Evolutionary conservation across 306 rosid genomes (phyloP).

Genomic region (Corylus heterophylla): DNA sequence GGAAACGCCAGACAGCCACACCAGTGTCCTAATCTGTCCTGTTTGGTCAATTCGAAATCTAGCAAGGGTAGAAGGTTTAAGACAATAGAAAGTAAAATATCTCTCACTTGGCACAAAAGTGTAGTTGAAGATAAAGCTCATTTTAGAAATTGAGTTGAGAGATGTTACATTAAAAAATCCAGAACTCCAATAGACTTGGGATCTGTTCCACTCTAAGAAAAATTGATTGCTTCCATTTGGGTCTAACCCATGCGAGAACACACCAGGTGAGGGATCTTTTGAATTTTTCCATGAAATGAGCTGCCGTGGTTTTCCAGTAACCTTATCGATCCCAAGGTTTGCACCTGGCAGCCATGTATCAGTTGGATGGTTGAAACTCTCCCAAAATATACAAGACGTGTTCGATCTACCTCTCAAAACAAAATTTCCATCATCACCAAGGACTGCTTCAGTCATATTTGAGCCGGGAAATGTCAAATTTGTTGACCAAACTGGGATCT

Average conservation of each 20-base stretch:
- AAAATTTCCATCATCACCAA: not conserved
- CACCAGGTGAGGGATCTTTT: conserved; percentile 37
- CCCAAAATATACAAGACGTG: no score
- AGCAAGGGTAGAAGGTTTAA: not conserved
- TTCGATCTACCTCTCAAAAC: no score
- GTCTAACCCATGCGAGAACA: conserved; percentile 43
- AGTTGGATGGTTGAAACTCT: no score
- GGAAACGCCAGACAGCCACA: not conserved
- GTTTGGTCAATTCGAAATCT: no score
- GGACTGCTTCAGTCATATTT: not conserved
- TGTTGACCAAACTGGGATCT: not conserved
- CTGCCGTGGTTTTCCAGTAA: conserved; percentile 33
- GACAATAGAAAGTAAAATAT: no score
- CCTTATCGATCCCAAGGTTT: conserved; percentile 29
- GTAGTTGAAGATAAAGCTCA: no score
- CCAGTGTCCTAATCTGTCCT: not conserved
- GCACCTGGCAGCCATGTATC: conserved; percentile 37
- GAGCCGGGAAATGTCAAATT: not conserved
- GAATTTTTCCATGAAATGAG: conserved; percentile 47
- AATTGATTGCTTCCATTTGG: conserved; percentile 24
- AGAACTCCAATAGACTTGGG: no score
- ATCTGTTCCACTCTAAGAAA: no score
- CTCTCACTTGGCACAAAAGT: not conserved
- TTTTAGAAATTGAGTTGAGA: no score
- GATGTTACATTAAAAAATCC: no score